phyloP scores from a whole-genome alignment of 306 rosid species.

The Mimosa pudica region DNA sequence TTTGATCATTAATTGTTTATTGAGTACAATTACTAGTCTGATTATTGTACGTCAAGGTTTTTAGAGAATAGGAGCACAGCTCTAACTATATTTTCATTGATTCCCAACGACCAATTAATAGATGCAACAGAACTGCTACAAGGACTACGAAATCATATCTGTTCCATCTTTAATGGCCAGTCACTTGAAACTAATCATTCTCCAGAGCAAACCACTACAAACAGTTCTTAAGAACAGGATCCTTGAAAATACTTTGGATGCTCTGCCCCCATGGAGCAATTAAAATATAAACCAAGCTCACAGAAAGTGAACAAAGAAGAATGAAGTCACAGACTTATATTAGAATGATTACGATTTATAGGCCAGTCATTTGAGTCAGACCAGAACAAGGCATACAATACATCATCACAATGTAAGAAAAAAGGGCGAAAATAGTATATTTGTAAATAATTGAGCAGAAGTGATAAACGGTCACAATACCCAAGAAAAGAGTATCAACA shows the following conservation, averaged over 20 bases:
- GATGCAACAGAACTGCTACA: neutral
- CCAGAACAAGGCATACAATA: neutral
- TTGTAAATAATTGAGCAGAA: neutral
- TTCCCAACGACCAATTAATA: neutral
- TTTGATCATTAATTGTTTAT: neutral
- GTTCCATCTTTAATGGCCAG: neutral
- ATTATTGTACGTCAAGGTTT: neutral
- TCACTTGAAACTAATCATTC: neutral
- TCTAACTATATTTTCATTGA: neutral
- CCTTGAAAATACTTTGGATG: neutral
- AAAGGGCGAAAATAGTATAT: neutral
- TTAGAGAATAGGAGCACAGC: neutral
- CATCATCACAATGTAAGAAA: neutral
- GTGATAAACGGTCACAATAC: neutral
- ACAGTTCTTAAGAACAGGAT: neutral
- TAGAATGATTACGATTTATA: constrained; percentile 1
- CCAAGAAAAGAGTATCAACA: neutral
- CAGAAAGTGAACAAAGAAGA: constrained; percentile 6
- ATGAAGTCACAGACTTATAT: constrained; percentile 11
- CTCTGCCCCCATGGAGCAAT: neutral
- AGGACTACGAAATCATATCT: neutral
- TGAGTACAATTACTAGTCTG: neutral
- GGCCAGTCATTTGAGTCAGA: neutral
- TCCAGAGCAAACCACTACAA: neutral
- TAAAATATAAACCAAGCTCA: constrained; percentile 12